Evolutionary conservation across 495 filamentous ascomycete species (phyloP).

Genomic region (Lentithecium fluviatile): DNA sequence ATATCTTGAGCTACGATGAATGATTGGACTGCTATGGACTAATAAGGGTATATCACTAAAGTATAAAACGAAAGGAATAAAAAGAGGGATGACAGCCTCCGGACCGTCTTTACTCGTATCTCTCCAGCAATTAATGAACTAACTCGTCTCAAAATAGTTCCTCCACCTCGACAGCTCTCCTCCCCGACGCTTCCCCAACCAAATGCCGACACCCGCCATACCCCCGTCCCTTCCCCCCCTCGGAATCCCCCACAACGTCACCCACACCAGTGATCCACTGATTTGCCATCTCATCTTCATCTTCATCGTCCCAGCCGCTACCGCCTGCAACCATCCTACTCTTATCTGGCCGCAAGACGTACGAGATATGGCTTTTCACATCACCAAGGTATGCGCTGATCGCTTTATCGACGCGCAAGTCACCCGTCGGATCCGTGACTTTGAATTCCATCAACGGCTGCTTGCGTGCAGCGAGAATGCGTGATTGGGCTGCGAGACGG

Average conservation of each 20-base stretch:
- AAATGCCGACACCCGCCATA: constrained; percentile 1
- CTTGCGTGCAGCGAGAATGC: constrained; percentile 54
- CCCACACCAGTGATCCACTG: constrained; percentile 50
- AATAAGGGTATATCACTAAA: too few relatives aligned
- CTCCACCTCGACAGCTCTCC: constrained; percentile 5
- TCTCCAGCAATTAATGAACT: background rate
- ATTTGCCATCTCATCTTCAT: constrained; percentile 45
- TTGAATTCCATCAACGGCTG: constrained; percentile 56
- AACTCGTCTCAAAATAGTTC: constrained; percentile 14
- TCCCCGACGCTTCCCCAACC: background rate
- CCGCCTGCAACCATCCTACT: background rate
- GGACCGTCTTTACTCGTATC: too few relatives aligned
- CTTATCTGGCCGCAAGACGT: constrained; percentile 56
- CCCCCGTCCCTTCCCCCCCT: background rate
- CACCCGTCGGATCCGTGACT: constrained; percentile 49
- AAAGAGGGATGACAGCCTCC: too few relatives aligned
- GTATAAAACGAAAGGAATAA: too few relatives aligned
- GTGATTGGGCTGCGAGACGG: constrained; percentile 36
- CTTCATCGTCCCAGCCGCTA: constrained; percentile 48
- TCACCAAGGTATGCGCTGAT: constrained; percentile 60
- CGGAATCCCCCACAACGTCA: constrained; percentile 46
- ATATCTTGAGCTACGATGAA: too few relatives aligned
- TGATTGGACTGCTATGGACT: too few relatives aligned
- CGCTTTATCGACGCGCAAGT: constrained; percentile 46
- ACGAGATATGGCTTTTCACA: constrained; percentile 56